A percentile compares a stretch with the other conserved stretches of the same genome.
These are phyloP conservation scores for Globisporangium emineosum DNA, from an alignment of 352 stramenopile species.

Conservation along the genomic window DNA sequence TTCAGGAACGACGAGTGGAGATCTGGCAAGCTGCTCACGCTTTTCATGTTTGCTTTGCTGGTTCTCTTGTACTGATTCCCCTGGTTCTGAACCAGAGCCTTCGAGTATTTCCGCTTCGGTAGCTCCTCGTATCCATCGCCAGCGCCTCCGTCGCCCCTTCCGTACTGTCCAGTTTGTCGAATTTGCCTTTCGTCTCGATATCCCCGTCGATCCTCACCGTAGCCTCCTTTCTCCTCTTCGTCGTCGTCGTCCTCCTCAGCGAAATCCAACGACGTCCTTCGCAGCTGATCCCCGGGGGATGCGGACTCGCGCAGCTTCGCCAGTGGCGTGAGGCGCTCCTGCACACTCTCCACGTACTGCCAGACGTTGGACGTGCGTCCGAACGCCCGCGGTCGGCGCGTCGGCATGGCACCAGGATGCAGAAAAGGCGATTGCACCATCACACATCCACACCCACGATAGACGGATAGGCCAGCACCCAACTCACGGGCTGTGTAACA, in stretches of 20 bases:
- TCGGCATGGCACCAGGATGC: neutral
- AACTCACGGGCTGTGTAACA: neutral
- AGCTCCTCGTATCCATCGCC: neutral
- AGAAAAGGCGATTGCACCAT: neutral
- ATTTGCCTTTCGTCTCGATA: neutral
- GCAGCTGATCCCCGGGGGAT: neutral
- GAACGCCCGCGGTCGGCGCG: conserved; percentile 41
- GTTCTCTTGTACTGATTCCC: conserved; percentile 2
- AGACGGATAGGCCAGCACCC: neutral
- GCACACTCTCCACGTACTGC: conserved; percentile 59
- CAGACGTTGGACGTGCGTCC: conserved; percentile 69
- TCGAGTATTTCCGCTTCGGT: conserved; percentile 18
- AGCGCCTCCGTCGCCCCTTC: neutral
- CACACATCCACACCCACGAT: neutral
- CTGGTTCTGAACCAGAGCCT: conserved; percentile 1
- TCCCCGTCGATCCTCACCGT: neutral
- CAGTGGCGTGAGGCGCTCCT: conserved; percentile 30
- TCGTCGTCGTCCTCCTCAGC: conserved; percentile 12
- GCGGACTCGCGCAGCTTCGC: neutral
- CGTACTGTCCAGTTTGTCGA: neutral
- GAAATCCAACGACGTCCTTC: conserved; percentile 15
- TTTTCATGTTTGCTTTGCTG: conserved; percentile 20
- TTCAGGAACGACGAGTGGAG: conserved; percentile 20
- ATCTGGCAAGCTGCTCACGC: conserved; percentile 38
- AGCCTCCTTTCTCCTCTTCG: conserved; percentile 4